phyloP scores from a whole-genome alignment of 2,329 filamentous ascomycete genomes.

The Blastomyces silverae region DNA sequence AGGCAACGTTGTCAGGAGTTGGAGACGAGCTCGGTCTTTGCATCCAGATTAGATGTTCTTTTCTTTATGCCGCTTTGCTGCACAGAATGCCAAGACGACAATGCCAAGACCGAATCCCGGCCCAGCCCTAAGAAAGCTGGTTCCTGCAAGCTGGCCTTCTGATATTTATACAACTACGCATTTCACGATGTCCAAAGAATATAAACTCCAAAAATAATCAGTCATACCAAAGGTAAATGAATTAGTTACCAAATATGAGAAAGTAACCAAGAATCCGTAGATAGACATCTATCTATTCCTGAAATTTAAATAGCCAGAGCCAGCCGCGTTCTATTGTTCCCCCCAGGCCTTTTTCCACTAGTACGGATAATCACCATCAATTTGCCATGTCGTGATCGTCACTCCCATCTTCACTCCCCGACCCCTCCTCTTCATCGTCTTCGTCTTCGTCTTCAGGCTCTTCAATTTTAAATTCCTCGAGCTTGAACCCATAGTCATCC shows the following conservation, averaged over 20 bases:
- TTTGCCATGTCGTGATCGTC: conserved; percentile 29
- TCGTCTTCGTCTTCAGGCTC: conserved; percentile 46
- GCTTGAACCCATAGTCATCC: conserved; percentile 78
- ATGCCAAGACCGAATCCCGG: not conserved
- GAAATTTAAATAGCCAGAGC: not conserved
- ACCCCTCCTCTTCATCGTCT: conserved; percentile 46
- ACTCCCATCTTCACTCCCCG: conserved; percentile 44
- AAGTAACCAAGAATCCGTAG: not conserved
- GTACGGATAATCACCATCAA: not conserved
- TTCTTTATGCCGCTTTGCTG: not conserved
- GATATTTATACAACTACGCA: not conserved
- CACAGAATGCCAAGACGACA: not conserved
- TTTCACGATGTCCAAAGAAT: not conserved
- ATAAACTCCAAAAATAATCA: not conserved
- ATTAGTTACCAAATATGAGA: not conserved
- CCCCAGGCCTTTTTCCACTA: not conserved
- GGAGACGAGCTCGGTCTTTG: not conserved
- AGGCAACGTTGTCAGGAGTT: not conserved
- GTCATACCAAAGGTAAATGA: not conserved
- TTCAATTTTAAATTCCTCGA: conserved; percentile 54
- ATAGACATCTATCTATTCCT: not conserved
- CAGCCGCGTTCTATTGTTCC: not conserved
- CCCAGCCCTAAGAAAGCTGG: not conserved
- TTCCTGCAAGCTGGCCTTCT: not conserved
- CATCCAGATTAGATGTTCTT: not conserved